A percentile compares a stretch with the other conserved stretches of the same genome.
phyloP scores from a whole-genome alignment of 495 filamentous ascomycete species.

The Venustampulla echinocandica region DNA sequence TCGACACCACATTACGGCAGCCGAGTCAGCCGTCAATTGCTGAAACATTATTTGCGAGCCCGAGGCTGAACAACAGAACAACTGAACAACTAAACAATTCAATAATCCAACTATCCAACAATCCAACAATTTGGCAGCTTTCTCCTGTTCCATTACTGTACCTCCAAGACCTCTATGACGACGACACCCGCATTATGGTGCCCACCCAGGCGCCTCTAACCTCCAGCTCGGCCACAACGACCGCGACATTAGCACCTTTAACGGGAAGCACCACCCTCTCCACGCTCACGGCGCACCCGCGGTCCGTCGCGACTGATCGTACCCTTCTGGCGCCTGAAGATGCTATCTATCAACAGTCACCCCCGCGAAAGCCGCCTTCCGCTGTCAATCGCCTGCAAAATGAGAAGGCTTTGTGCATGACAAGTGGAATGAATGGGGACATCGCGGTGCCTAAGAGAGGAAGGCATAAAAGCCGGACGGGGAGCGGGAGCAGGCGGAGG shows the following conservation, averaged over 20 bases:
- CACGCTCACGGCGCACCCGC: slow-evolving; percentile 8
- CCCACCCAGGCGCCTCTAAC: slow-evolving; percentile 24
- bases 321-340: slow-evolving; percentile 72
- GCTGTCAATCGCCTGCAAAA: slow-evolving; percentile 30
- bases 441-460: slow-evolving; percentile 22
- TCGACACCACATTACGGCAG: too few species aligned
- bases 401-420: slow-evolving; percentile 28
- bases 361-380: slow-evolving; percentile 44
- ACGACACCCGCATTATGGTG: slow-evolving; percentile 20
- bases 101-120: background rate
- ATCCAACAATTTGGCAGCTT: background rate
- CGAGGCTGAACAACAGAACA: background rate
- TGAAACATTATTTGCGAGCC: background rate
- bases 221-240: slow-evolving; percentile 13
- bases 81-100: background rate
- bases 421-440: slow-evolving; percentile 19
- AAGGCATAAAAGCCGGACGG: slow-evolving; percentile 37
- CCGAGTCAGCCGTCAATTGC: too few species aligned
- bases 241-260: slow-evolving; percentile 13
- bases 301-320: slow-evolving; percentile 29
- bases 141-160: background rate
- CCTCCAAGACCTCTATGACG: slow-evolving; percentile 10
- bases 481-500: slow-evolving; percentile 51
- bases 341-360: slow-evolving; percentile 58
- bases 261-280: slow-evolving; percentile 17